Percentiles rank a stretch among this genome's conserved stretches.
Evolutionary conservation across 192 early-diverging fungal genomes (phyloP).

Genomic region (Bifiguratus adelaidae): DNA sequence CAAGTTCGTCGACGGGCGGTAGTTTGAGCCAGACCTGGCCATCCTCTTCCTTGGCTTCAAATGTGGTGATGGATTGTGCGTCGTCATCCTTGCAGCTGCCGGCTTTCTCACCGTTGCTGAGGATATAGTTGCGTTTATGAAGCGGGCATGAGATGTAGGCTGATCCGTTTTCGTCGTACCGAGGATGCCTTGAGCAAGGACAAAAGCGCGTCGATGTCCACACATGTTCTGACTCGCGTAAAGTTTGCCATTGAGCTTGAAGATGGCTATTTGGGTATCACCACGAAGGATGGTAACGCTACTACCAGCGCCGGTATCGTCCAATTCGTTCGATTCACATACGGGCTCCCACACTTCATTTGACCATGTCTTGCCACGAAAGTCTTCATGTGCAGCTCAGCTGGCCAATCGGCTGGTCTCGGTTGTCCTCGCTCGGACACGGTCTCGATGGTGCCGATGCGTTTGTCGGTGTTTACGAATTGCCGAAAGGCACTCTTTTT

Average conservation of each 20-base stretch:
- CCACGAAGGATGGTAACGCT: conserved; percentile 53
- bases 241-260: conserved; percentile 35
- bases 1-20: conserved; percentile 27
- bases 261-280: conserved; percentile 55
- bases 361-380: conserved; percentile 17
- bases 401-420: conserved; percentile 53
- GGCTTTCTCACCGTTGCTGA: conserved; percentile 7
- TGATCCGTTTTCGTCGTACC: conserved; percentile 20
- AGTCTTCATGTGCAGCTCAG: conserved; percentile 8
- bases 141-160: conserved; percentile 57
- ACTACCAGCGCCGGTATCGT: no score
- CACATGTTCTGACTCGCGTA: conserved; percentile 71
- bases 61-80: conserved; percentile 34
- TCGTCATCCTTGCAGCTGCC: conserved; percentile 35
- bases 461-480: conserved; percentile 46
- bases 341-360: conserved; percentile 13
- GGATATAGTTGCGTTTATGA: conserved; percentile 38
- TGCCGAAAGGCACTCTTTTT: conserved; percentile 41
- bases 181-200: conserved; percentile 46
- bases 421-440: conserved; percentile 51
- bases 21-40: conserved; percentile 29
- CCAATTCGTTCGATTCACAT: conserved; percentile 31
- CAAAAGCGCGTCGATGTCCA: conserved; percentile 62
- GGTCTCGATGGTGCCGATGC: conserved; percentile 32
- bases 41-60: conserved; percentile 42